Evolutionary conservation across 73 alveolate genomes (phyloP).

Genomic region (Loxodes magnus): DNA sequence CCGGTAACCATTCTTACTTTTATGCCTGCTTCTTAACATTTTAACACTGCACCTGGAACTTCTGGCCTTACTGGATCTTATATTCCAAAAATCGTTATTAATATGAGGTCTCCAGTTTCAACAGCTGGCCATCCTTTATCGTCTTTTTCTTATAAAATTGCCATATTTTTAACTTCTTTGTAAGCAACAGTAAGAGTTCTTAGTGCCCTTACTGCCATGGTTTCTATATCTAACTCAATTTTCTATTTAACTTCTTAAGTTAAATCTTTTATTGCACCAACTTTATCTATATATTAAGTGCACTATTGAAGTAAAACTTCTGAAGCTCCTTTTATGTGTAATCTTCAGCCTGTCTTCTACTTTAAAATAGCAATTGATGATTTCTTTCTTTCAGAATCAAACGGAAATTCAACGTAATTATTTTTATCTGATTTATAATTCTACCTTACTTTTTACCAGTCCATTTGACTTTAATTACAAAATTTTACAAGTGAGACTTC

Average conservation of each 20-base stretch:
- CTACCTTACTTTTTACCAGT: constrained; percentile 3
- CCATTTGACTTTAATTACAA: not conserved
- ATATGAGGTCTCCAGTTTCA: constrained; percentile 36
- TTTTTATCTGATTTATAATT: constrained; percentile 14
- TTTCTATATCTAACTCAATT: constrained; percentile 40
- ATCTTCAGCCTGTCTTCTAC: constrained; percentile 27
- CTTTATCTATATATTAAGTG: too few species aligned
- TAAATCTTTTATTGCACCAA: too few species aligned
- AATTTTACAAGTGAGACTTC: not conserved
- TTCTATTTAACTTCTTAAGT: constrained; percentile 8
- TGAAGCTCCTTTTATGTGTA: too few species aligned
- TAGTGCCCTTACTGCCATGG: constrained; percentile 39
- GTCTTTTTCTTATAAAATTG: constrained; percentile 23
- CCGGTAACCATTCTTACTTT: constrained; percentile 60
- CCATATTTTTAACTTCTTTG: constrained; percentile 23
- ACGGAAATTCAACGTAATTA: constrained; percentile 37
- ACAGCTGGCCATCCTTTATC: constrained; percentile 25
- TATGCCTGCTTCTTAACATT: constrained; percentile 25
- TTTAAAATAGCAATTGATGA: constrained; percentile 34
- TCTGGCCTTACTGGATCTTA: constrained; percentile 55
- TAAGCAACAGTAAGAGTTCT: constrained; percentile 26
- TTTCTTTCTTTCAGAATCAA: constrained; percentile 60
- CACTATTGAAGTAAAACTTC: too few species aligned
- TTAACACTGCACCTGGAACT: constrained; percentile 28
- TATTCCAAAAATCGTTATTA: constrained; percentile 60